A percentile compares a stretch with the other conserved stretches of the same genome.
phyloP scores from a whole-genome alignment of 2,329 filamentous ascomycete species.

The Ilyonectria destructans region DNA sequence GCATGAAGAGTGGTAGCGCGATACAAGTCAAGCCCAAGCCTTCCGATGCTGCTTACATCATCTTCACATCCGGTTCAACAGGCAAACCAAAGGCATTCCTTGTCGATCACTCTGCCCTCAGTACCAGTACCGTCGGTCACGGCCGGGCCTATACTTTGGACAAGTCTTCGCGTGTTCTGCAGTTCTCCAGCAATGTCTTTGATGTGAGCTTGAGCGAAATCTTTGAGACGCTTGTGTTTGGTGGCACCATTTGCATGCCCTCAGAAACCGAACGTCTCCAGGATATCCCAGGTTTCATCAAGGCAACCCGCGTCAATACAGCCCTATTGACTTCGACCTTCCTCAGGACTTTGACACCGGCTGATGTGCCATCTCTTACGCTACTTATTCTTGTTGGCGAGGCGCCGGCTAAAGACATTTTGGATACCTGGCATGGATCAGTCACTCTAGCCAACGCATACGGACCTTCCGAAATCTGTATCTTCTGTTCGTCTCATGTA shows the following conservation, averaged over 20 bases:
- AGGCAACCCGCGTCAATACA: neutral
- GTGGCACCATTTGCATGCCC: slow-evolving; percentile 59
- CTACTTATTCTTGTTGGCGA: slow-evolving; percentile 32
- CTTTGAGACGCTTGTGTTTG: slow-evolving; percentile 56
- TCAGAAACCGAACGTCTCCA: slow-evolving; percentile 49
- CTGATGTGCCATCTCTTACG: slow-evolving; percentile 7
- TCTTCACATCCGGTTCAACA: slow-evolving; percentile 72
- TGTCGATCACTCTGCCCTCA: slow-evolving; percentile 28
- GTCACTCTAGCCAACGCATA: slow-evolving; percentile 32
- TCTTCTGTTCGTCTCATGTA: slow-evolving; percentile 27
- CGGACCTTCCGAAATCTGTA: slow-evolving; percentile 31
- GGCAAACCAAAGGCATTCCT: slow-evolving; percentile 70
- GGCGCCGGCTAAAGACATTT: slow-evolving; percentile 28
- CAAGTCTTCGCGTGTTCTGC: slow-evolving; percentile 27
- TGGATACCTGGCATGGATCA: slow-evolving; percentile 22
- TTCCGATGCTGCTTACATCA: slow-evolving; percentile 52
- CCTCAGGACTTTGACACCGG: slow-evolving; percentile 9
- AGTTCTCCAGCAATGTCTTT: slow-evolving; percentile 55
- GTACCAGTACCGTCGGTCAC: slow-evolving; percentile 18
- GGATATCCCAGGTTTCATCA: slow-evolving; percentile 17
- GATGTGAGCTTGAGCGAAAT: slow-evolving; percentile 59
- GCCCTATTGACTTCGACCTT: slow-evolving; percentile 11
- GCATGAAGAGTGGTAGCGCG: neutral
- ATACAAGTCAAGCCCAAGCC: neutral
- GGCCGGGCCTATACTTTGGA: slow-evolving; percentile 10